A percentile compares a stretch with the other conserved stretches of the same genome.
Evolutionary conservation across 148 eudicot species (phyloP).

Genomic region (Dysphania ambrosioides): DNA sequence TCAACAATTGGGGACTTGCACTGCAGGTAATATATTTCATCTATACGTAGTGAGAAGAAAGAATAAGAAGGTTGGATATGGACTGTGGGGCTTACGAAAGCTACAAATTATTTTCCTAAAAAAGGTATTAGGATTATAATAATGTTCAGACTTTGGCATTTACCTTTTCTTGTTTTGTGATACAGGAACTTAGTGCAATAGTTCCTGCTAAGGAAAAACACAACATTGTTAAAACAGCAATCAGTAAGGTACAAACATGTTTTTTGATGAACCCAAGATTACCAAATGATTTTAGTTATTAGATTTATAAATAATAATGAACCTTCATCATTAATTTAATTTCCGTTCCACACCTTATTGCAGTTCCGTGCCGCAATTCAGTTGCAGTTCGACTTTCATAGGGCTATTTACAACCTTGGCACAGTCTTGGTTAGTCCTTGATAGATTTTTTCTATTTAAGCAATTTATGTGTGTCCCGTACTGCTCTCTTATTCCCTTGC

Average conservation of each 20-base stretch:
- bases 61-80: background rate
- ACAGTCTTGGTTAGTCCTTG: conserved; percentile 76
- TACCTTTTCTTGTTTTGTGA: conserved; percentile 5
- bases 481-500: background rate
- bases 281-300: background rate
- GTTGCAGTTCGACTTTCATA: conserved; percentile 93
- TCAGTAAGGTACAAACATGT: conserved; percentile 61
- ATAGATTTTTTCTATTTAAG: background rate
- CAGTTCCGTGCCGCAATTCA: conserved; percentile 94
- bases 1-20: conserved; percentile 99
- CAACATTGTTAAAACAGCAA: conserved; percentile 70
- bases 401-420: conserved; percentile 97
- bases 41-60: background rate
- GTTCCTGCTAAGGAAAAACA: conserved; percentile 94
- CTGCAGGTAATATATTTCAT: conserved; percentile 56
- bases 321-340: conserved; percentile 12
- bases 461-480: background rate
- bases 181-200: conserved; percentile 91
- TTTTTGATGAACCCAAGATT: background rate
- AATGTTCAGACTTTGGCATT: conserved; percentile 8
- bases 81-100: background rate
- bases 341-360: conserved; percentile 22
- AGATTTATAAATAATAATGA: background rate
- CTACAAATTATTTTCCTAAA: background rate
- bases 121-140: background rate